Percentiles rank a stretch among this genome's conserved stretches.
phyloP scores from a whole-genome alignment of 495 filamentous ascomycete species.

The Filosporella fistucella region DNA sequence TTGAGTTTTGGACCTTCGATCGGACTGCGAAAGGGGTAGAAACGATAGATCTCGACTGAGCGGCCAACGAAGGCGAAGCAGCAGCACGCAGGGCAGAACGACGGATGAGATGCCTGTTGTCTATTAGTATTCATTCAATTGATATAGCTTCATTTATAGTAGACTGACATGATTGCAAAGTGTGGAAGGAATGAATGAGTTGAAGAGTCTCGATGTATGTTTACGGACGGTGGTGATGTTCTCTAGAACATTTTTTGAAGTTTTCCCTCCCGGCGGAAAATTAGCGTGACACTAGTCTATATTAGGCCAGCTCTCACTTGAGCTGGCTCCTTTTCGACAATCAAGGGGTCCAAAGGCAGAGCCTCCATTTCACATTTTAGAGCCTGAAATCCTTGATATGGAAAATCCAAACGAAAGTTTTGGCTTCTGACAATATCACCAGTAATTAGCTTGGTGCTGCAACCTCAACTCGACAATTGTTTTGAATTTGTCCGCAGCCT shows the following conservation, averaged over 20 bases:
- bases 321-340: not conserved
- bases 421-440: no score
- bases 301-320: not conserved
- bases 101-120: constrained; percentile 48
- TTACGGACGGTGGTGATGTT: constrained; percentile 1
- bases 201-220: constrained; percentile 9
- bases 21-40: constrained; percentile 25
- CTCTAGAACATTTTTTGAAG: not conserved
- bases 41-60: constrained; percentile 34
- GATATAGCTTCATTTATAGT: not conserved
- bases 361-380: no score
- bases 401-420: no score
- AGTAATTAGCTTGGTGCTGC: no score
- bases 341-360: no score
- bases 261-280: constrained; percentile 1
- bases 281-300: not conserved
- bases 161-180: constrained; percentile 20
- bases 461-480: no score
- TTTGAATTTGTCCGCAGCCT: no score
- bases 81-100: constrained; percentile 53
- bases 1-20: constrained; percentile 21
- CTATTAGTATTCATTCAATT: constrained; percentile 5
- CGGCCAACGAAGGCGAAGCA: constrained; percentile 42
- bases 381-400: no score
- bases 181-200: constrained; percentile 12